Base-by-base conservation (phyloP, 192 early-diverging fungal genomes). In the Funneliformis geosporum region DNA sequence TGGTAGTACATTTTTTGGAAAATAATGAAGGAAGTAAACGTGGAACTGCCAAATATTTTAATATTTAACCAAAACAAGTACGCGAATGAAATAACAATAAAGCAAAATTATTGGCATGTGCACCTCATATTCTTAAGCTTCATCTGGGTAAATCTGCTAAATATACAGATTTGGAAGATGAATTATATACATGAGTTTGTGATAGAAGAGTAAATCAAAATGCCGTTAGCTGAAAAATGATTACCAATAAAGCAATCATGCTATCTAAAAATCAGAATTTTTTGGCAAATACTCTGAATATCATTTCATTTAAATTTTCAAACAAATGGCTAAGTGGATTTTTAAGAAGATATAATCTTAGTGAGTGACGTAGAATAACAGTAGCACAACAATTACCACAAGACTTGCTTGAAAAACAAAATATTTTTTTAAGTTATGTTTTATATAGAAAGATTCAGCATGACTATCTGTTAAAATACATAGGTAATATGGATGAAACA, bases 371-470 rank as follows among this genome's bases (percentile, higher is more conserved):
- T 16, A 50, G 1, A 50, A 75, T 33, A 75, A 75, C 38, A n/a
- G 60, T 75, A 27, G 21, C 38, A 61, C 38, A 75, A 46, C 44
- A 73, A 28, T 16, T 47, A 6, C 23, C 21, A 50, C 8, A 21
- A 47, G 44, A 73, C 12, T 75, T 75, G 61, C 16, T 38, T 38
- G 12, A 39, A 75, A 60, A 75, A 42, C 59, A 75, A 60, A 21
- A 75, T n/a, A 60, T 18, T 39, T 75, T 75, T 62, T n/a, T 75
- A 8, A 75, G 12, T 61, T 75, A 38, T 75, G 33, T 75, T 75
- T 18, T 60, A 39, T 75, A 75, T 60, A 1, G 27, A n/a, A 27
- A 11, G 14, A 61, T 75, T 61, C 28, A 75, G 18, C 8, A 75
- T 75, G 16, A 75, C 16, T 75, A 75, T 75, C 2, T 10, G 60